Evolutionary conservation across 2,329 filamentous ascomycete species (phyloP).

Genomic region (Ophiostoma novo-ulmi): DNA sequence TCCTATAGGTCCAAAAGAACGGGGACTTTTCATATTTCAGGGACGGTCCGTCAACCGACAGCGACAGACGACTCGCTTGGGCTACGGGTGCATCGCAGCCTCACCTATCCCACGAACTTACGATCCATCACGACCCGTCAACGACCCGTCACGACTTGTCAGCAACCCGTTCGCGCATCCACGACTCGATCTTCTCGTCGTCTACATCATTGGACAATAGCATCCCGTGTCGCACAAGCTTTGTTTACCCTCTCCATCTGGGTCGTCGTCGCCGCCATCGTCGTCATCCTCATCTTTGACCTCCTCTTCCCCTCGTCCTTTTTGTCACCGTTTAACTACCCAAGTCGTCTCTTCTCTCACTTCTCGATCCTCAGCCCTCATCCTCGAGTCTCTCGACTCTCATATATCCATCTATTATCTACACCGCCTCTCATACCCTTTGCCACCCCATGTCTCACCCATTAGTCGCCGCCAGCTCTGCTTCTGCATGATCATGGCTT

Average conservation of each 20-base stretch:
- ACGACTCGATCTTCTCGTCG: neutral
- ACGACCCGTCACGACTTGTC: neutral
- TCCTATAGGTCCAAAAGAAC: neutral
- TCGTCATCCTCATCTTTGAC: neutral
- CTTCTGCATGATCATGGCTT: constrained; percentile 15
- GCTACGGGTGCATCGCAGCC: constrained; percentile 1
- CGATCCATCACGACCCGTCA: neutral
- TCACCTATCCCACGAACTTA: constrained; percentile 1
- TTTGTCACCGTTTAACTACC: neutral
- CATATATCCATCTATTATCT: neutral
- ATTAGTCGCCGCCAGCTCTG: constrained; percentile 11
- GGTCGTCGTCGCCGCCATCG: neutral
- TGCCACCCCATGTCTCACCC: neutral
- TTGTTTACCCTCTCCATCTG: neutral
- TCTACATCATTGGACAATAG: constrained; percentile 2
- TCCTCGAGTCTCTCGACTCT: neutral
- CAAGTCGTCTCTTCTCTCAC: neutral
- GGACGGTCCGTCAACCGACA: neutral
- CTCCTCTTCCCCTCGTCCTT: neutral
- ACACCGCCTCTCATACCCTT: neutral
- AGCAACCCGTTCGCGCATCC: neutral
- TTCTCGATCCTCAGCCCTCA: neutral
- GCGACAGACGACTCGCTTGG: neutral
- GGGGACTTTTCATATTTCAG: neutral
- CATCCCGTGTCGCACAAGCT: neutral